Conservation (phyloP, 768 basidiomycete genomes). For the Hygrocybe punicea region DNA sequence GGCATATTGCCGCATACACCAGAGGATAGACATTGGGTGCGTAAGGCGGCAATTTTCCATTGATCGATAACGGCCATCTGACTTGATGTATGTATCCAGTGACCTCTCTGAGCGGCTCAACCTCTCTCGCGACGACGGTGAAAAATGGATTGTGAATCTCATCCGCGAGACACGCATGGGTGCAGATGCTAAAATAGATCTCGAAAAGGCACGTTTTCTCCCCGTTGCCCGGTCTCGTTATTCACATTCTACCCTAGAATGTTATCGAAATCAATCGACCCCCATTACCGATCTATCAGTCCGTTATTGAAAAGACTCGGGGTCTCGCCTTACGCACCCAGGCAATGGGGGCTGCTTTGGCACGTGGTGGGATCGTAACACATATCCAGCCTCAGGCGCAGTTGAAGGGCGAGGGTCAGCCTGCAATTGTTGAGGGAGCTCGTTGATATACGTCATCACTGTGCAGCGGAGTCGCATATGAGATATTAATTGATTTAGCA, state of each 20-base stretch:
- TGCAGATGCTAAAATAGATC: constrained; percentile 94
- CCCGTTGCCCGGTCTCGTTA: not conserved
- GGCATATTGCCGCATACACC: constrained; percentile 96
- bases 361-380: constrained; percentile 28
- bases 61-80: not conserved
- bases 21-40: constrained; percentile 82
- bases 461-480: no score
- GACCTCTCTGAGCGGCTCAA: constrained; percentile 93
- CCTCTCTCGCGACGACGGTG: constrained; percentile 90
- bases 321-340: constrained; percentile 89
- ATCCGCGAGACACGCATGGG: constrained; percentile 97
- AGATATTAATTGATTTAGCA: no score
- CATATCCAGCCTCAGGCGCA: constrained; percentile 3
- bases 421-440: constrained; percentile 6
- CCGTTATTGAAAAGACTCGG: constrained; percentile 92
- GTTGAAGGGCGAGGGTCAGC: not conserved
- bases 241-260: constrained; percentile 61
- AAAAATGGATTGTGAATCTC: constrained; percentile 99
- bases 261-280: constrained; percentile 94
- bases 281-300: constrained; percentile 85
- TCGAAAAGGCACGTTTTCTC: constrained; percentile 69
- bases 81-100: constrained; percentile 42
- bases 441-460: not conserved
- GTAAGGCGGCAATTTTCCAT: constrained; percentile 17
- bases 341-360: constrained; percentile 73